A percentile compares a stretch with the other conserved stretches of the same genome.
These are phyloP conservation scores for Alnus rubra DNA, from an alignment of 306 rosid genomes.

Conservation along the genomic window DNA sequence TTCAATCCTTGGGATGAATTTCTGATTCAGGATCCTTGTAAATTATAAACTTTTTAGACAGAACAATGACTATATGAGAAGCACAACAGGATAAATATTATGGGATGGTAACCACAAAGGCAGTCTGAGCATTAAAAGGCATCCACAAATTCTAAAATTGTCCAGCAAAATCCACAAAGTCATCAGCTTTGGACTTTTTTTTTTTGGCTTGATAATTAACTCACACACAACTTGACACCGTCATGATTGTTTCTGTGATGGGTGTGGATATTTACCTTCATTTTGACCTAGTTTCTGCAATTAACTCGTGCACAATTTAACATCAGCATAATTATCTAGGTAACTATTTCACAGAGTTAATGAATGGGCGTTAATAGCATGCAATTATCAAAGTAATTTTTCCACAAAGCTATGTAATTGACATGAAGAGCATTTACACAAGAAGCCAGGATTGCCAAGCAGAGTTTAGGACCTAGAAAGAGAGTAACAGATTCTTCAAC, in stretches of 20 bases:
- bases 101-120: background rate
- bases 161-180: background rate
- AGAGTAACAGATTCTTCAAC: background rate
- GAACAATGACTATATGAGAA: background rate
- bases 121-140: background rate
- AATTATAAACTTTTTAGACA: background rate
- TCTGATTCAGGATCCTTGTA: background rate
- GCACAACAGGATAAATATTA: background rate
- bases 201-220: no score
- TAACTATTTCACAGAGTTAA: background rate
- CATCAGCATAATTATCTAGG: background rate
- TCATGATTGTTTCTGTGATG: no score
- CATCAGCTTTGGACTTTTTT: no score
- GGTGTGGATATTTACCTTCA: no score
- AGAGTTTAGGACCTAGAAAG: background rate
- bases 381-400: background rate
- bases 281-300: background rate
- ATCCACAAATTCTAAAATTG: background rate
- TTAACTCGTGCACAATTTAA: no score
- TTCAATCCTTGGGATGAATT: background rate
- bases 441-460: background rate
- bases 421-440: background rate
- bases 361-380: background rate
- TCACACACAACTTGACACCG: no score
- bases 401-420: background rate